Conservation (phyloP, 345 rosid genomes). For the Boechera stricta region DNA sequence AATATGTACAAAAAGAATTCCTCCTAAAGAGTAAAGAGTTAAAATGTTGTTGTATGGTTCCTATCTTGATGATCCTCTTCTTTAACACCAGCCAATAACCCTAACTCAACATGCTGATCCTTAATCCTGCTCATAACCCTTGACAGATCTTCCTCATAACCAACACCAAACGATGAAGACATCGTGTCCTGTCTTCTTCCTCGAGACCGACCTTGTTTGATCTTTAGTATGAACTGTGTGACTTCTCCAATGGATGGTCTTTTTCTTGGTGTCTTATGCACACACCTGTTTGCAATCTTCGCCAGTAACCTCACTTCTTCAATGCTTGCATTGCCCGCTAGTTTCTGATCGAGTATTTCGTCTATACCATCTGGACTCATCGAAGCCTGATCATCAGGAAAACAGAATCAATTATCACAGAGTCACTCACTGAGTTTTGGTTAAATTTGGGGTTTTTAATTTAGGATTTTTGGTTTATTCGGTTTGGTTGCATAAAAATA, state of each 20-base stretch:
- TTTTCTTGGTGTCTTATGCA: slow-evolving; percentile 73
- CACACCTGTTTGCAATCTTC: slow-evolving; percentile 67
- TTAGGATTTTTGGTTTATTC: not conserved
- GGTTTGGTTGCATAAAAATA: not conserved
- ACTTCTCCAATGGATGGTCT: slow-evolving; percentile 85
- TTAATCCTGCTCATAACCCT: slow-evolving; percentile 70
- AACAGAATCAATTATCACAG: slow-evolving; percentile 16
- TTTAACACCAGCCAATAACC: slow-evolving; percentile 53
- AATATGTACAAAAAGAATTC: slow-evolving; percentile 31
- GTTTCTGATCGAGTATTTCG: slow-evolving; percentile 78
- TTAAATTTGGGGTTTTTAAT: not conserved
- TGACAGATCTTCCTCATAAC: slow-evolving; percentile 51
- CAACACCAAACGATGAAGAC: slow-evolving; percentile 42
- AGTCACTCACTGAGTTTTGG: not conserved
- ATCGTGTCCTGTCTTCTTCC: slow-evolving; percentile 47
- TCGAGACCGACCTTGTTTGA: slow-evolving; percentile 59
- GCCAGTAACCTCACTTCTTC: slow-evolving; percentile 79
- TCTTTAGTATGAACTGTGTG: slow-evolving; percentile 74
- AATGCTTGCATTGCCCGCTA: slow-evolving; percentile 63
- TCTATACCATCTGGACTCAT: slow-evolving; percentile 88
- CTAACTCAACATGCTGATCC: slow-evolving; percentile 75
- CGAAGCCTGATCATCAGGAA: slow-evolving; percentile 56
- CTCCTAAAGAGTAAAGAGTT: slow-evolving; percentile 16
- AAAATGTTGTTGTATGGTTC: slow-evolving; percentile 14
- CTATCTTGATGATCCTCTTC: slow-evolving; percentile 47